Evolutionary conservation across 805 yeast genomes (phyloP).

Genomic region (Dipodascus geniculatus): DNA sequence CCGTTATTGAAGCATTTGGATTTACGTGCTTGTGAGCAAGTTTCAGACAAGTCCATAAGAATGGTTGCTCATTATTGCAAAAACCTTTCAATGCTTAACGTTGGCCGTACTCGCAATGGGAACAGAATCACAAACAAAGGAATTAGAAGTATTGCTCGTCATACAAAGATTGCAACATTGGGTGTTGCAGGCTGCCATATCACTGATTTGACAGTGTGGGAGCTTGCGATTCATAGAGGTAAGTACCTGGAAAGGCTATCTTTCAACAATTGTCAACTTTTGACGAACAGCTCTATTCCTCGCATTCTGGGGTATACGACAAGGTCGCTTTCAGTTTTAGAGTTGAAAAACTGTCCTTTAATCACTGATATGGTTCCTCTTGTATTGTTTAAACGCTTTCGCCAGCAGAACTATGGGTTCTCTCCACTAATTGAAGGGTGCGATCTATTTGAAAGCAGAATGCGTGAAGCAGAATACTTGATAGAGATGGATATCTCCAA

Average conservation of each 20-base stretch:
- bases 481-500: slow-evolving; percentile 47
- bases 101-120: slow-evolving; percentile 68
- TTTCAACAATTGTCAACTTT: slow-evolving; percentile 53
- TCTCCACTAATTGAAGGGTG: slow-evolving; percentile 68
- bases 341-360: slow-evolving; percentile 50
- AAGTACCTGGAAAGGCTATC: slow-evolving; percentile 50
- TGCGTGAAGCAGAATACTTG: slow-evolving; percentile 48
- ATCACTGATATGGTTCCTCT: slow-evolving; percentile 51
- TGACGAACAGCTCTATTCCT: slow-evolving; percentile 52
- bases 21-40: slow-evolving; percentile 69
- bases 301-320: slow-evolving; percentile 37
- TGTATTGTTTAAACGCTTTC: slow-evolving; percentile 46
- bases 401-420: slow-evolving; percentile 25
- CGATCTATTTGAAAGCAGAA: slow-evolving; percentile 47
- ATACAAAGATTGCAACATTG: slow-evolving; percentile 51
- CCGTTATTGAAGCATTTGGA: slow-evolving; percentile 57
- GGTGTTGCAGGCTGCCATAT: slow-evolving; percentile 86
- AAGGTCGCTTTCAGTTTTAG: slow-evolving; percentile 58
- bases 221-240: slow-evolving; percentile 47
- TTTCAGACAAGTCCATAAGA: slow-evolving; percentile 66
- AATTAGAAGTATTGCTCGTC: slow-evolving; percentile 42
- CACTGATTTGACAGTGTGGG: slow-evolving; percentile 73
- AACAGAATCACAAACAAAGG: slow-evolving; percentile 61
- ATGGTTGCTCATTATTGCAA: slow-evolving; percentile 53
- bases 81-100: slow-evolving; percentile 47